Base-by-base conservation (phyloP, 1,284 basidiomycete genomes). In the Ustilago cynodontis region DNA sequence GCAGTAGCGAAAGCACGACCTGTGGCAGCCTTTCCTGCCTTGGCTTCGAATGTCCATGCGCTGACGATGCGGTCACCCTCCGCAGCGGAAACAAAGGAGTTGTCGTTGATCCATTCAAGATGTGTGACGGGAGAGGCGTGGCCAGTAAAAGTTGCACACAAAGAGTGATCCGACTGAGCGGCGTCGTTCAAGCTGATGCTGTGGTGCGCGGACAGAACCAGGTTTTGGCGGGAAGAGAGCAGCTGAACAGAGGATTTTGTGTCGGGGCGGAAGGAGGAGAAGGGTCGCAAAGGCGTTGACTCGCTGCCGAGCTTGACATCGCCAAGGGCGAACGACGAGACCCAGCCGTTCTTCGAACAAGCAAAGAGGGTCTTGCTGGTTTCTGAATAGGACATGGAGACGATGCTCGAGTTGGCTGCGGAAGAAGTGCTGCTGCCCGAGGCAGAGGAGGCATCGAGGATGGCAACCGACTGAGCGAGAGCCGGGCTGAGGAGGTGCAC, bases 1-100 rank as follows among this genome's bases (percentile, higher is more conserved):
- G 56, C 87, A 86, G 37, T 86, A 86, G 63, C 82, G 8, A 76
- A 63, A 16, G 78, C 72, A 18, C 71, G 65, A 7, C 75, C 75
- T 14, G 70, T 26, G 24, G 62, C 64, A 14, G 56, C 24, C 51
- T 59, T 66, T 33, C 39, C 55, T 26, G 65, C 53, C 18, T 63
- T 87, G 29, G 24, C 64, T 87, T 86, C 68, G 89, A 68, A 70
- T 14, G 68, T 71, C 92, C 92, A 91, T 54, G 91, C 80, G 79
- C 90, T 92, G n/a, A 93, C 87, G 50, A 92, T 90, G 22, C 93
- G 90, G 86, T 94, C 93, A 31, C 89, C 89, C 79, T 92, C 90
- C 6, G 93, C 92, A 22, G 90, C 89, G 5, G 92, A 92, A 47
- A 92, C 86, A 85, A 94, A 93, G 8, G 69, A 65, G 43, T 65